phyloP scores from a whole-genome alignment of 2,329 filamentous ascomycete genomes.

The Ophiostoma fasciatum region DNA sequence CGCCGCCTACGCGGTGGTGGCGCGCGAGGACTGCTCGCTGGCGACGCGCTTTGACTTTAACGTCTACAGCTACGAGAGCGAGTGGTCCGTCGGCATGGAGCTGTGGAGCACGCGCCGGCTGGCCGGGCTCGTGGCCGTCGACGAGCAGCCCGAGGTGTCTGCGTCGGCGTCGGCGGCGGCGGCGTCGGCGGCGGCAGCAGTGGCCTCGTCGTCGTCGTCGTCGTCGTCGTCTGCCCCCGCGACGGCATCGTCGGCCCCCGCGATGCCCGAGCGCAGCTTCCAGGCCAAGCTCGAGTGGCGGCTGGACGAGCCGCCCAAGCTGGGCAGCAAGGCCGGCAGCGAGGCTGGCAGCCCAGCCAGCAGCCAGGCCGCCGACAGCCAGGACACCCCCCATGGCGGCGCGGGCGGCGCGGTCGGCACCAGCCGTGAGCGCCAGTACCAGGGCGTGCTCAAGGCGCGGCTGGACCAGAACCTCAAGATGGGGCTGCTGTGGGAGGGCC shows the following conservation, averaged over 20 bases:
- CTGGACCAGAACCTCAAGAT: conserved; percentile 80
- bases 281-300: conserved; percentile 35
- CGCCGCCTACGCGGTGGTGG: conserved; percentile 81
- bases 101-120: conserved; percentile 59
- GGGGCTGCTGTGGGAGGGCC: conserved; percentile 81
- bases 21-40: conserved; percentile 66
- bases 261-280: conserved; percentile 25
- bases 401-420: background rate
- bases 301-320: conserved; percentile 19
- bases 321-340: background rate
- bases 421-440: conserved; percentile 48
- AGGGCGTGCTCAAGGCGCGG: conserved; percentile 78
- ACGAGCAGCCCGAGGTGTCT: conserved; percentile 9
- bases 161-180: conserved; percentile 6
- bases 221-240: too few species aligned
- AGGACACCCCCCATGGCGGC: conserved; percentile 3
- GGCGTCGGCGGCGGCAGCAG: too few species aligned
- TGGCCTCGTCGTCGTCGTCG: background rate
- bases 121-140: conserved; percentile 22
- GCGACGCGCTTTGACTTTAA: conserved; percentile 94
- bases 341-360: too few species aligned
- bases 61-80: conserved; percentile 94
- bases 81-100: conserved; percentile 82
- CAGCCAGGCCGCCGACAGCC: conserved; percentile 4
- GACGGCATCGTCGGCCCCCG: too few species aligned